These are phyloP conservation scores for Ambrosiella cleistominuta DNA, from an alignment of 2,329 filamentous ascomycete species.

Conservation along the genomic window DNA sequence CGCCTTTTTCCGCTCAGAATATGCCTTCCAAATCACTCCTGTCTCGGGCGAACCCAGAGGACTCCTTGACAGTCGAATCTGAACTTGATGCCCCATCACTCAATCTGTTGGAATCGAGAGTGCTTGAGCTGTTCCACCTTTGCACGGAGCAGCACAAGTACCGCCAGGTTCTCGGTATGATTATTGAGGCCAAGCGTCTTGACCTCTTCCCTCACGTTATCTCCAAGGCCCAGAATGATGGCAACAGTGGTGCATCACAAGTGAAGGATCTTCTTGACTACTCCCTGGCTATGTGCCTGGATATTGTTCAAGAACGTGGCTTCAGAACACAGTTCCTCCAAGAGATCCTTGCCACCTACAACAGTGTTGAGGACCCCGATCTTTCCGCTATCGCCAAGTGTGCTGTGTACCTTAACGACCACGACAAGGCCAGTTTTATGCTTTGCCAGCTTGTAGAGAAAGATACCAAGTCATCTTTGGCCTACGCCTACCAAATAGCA, in stretches of 20 bases:
- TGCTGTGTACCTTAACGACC: conserved; percentile 85
- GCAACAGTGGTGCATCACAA: conserved; percentile 48
- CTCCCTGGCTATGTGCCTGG: conserved; percentile 89
- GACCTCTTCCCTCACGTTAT: conserved; percentile 77
- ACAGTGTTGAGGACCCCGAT: conserved; percentile 78
- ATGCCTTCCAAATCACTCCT: conserved; percentile 87
- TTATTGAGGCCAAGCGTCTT: conserved; percentile 83
- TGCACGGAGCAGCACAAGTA: conserved; percentile 78
- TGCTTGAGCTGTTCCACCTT: conserved; percentile 61
- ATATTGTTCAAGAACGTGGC: conserved; percentile 82
- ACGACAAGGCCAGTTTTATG: conserved; percentile 77
- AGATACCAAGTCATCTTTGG: conserved; percentile 59
- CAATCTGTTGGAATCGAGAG: conserved; percentile 30
- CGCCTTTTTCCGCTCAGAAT: conserved; percentile 85
- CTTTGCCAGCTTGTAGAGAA: conserved; percentile 65
- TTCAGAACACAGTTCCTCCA: conserved; percentile 71
- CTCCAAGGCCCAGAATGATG: conserved; percentile 66
- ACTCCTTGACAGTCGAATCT: conserved; percentile 35
- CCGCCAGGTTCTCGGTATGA: conserved; percentile 90
- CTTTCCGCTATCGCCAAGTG: conserved; percentile 98
- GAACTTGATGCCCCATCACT: conserved; percentile 1
- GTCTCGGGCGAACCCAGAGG: conserved; percentile 36
- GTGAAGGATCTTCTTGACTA: conserved; percentile 84
- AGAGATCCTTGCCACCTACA: conserved; percentile 86
- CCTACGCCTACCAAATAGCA: conserved; percentile 89